Conservation (phyloP, 768 basidiomycete genomes). For the Suillus subluteus region DNA sequence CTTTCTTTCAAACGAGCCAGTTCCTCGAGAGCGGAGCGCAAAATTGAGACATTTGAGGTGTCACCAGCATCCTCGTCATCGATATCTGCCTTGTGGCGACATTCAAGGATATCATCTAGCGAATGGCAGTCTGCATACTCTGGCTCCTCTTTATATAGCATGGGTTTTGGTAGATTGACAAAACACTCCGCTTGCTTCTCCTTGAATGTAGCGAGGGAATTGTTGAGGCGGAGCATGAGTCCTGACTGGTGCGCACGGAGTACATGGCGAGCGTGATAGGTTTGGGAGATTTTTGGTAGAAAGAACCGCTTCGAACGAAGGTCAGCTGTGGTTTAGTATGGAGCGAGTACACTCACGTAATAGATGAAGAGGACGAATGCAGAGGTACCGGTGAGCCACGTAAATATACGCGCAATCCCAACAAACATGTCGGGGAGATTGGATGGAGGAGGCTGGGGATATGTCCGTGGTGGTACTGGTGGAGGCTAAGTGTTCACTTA, state of each 20-base stretch:
- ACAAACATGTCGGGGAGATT: slow-evolving; percentile 68
- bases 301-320: slow-evolving; percentile 59
- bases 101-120: slow-evolving; percentile 43
- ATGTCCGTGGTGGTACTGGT: slow-evolving; percentile 68
- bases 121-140: slow-evolving; percentile 49
- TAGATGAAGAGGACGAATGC: slow-evolving; percentile 62
- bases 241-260: slow-evolving; percentile 61
- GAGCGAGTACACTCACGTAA: slow-evolving; percentile 49
- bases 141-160: slow-evolving; percentile 51
- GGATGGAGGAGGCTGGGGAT: slow-evolving; percentile 72
- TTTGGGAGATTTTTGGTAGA: slow-evolving; percentile 64
- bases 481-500: slow-evolving; percentile 41
- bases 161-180: slow-evolving; percentile 58
- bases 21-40: slow-evolving; percentile 66
- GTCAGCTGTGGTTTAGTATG: slow-evolving; percentile 14
- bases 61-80: slow-evolving; percentile 23
- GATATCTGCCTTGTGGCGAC: slow-evolving; percentile 9
- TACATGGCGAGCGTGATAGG: slow-evolving; percentile 62
- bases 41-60: slow-evolving; percentile 55
- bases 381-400: slow-evolving; percentile 70
- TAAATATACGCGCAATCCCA: slow-evolving; percentile 59
- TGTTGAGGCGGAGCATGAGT: slow-evolving; percentile 56
- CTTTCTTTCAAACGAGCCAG: slow-evolving; percentile 41
- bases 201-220: slow-evolving; percentile 59
- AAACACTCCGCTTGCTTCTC: slow-evolving; percentile 57